phyloP scores from a whole-genome alignment of 257 asterid species.

The Gentiana straminea region DNA sequence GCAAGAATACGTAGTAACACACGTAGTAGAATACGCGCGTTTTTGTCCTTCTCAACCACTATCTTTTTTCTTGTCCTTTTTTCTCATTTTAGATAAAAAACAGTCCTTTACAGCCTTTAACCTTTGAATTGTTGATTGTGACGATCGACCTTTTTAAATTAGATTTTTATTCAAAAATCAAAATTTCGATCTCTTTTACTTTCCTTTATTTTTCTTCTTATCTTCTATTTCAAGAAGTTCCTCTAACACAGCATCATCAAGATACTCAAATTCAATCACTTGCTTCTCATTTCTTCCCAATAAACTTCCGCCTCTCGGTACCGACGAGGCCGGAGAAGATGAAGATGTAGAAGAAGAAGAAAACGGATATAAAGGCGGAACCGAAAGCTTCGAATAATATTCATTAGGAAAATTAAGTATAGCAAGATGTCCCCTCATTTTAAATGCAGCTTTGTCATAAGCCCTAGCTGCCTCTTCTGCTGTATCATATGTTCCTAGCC shows the following conservation, averaged over 20 bases:
- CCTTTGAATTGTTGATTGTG: too few species aligned
- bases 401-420: constrained; percentile 70
- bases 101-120: too few species aligned
- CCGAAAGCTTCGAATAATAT: constrained; percentile 38
- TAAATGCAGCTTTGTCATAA: constrained; percentile 57
- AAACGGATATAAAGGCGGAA: constrained; percentile 43
- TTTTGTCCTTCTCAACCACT: too few species aligned
- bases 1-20: too few species aligned
- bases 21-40: too few species aligned
- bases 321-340: background rate
- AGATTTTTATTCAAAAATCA: too few species aligned
- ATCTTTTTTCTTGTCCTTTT: too few species aligned
- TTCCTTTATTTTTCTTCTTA: constrained; percentile 13
- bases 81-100: too few species aligned
- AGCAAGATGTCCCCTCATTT: constrained; percentile 63
- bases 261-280: constrained; percentile 57
- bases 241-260: constrained; percentile 49
- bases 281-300: constrained; percentile 7
- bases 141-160: too few species aligned
- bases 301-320: background rate
- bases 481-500: constrained; percentile 67
- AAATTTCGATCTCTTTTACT: background rate
- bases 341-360: constrained; percentile 11
- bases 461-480: constrained; percentile 79
- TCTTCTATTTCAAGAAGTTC: constrained; percentile 47